These are phyloP conservation scores for Cyclostephanos tholiformis DNA, from an alignment of 108 stramenopile species.

Conservation along the genomic window DNA sequence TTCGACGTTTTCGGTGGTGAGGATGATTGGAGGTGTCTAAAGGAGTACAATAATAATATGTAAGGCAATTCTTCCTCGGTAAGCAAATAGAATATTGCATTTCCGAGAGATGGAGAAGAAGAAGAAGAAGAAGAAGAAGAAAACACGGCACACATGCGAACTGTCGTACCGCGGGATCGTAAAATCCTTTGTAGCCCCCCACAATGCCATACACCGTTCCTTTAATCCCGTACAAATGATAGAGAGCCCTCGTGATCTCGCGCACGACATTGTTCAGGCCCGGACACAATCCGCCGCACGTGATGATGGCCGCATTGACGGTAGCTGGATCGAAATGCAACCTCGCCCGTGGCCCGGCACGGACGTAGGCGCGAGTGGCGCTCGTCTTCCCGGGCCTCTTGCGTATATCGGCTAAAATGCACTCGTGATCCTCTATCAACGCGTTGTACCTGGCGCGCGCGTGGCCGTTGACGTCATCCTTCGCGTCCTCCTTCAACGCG, in stretches of 20 bases:
- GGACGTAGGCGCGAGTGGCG: constrained; percentile 70
- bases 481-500: constrained; percentile 21
- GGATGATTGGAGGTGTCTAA: constrained; percentile 63
- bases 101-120: too few relatives aligned
- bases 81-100: neutral
- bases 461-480: constrained; percentile 22
- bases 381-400: constrained; percentile 61
- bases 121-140: too few relatives aligned
- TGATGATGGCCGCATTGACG: constrained; percentile 96
- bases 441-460: constrained; percentile 71
- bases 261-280: constrained; percentile 97
- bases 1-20: constrained; percentile 80
- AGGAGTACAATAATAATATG: too few relatives aligned
- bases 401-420: constrained; percentile 84
- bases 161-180: constrained; percentile 44
- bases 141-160: neutral
- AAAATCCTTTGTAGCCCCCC: constrained; percentile 93
- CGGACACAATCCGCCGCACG: constrained; percentile 97
- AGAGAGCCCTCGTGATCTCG: constrained; percentile 85
- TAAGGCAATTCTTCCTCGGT: neutral
- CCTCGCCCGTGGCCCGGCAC: constrained; percentile 84
- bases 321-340: constrained; percentile 91
- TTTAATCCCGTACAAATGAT: constrained; percentile 77
- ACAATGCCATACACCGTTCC: constrained; percentile 90
- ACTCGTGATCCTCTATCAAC: constrained; percentile 80